Percentiles rank a stretch among this genome's conserved stretches.
Evolutionary conservation across 805 yeast genomes (phyloP).

Genomic region (Wickerhamomyces xylosicus): DNA sequence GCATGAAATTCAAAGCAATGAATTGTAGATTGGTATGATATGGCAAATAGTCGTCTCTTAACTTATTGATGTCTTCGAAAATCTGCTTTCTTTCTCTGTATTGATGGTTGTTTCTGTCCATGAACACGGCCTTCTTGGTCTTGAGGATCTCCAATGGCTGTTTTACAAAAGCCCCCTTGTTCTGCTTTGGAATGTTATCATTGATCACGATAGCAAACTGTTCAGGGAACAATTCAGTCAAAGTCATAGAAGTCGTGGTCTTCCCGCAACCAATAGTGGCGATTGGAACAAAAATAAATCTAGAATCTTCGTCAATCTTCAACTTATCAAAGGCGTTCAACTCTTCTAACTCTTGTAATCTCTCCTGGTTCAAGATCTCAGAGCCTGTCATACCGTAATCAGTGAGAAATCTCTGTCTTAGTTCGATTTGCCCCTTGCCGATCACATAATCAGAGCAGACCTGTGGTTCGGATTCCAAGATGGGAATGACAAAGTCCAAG

Average conservation of each 20-base stretch:
- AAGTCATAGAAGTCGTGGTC: constrained; percentile 63
- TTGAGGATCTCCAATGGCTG: constrained; percentile 30
- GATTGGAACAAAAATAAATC: constrained; percentile 65
- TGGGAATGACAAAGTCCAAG: constrained; percentile 50
- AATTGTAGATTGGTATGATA: constrained; percentile 36
- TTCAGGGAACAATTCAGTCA: constrained; percentile 40
- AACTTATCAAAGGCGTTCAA: constrained; percentile 27
- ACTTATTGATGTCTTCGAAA: constrained; percentile 36
- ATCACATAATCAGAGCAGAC: constrained; percentile 33
- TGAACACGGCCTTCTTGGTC: constrained; percentile 39
- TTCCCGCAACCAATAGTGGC: constrained; percentile 95
- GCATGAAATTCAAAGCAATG: constrained; percentile 60
- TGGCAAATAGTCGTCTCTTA: constrained; percentile 32
- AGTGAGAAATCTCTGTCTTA: constrained; percentile 57
- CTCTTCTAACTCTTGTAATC: constrained; percentile 24
- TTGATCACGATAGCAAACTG: constrained; percentile 71
- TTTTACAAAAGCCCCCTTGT: constrained; percentile 35
- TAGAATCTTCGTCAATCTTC: constrained; percentile 27
- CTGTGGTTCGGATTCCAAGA: constrained; percentile 39
- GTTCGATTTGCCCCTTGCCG: constrained; percentile 64
- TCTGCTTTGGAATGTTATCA: constrained; percentile 48
- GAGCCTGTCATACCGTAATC: constrained; percentile 45
- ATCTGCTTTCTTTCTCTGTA: constrained; percentile 59
- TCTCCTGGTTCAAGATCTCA: constrained; percentile 41
- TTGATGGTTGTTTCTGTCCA: constrained; percentile 79